Evolutionary conservation across 2,329 filamentous ascomycete species (phyloP).

Genomic region (Fusarium annulatum): DNA sequence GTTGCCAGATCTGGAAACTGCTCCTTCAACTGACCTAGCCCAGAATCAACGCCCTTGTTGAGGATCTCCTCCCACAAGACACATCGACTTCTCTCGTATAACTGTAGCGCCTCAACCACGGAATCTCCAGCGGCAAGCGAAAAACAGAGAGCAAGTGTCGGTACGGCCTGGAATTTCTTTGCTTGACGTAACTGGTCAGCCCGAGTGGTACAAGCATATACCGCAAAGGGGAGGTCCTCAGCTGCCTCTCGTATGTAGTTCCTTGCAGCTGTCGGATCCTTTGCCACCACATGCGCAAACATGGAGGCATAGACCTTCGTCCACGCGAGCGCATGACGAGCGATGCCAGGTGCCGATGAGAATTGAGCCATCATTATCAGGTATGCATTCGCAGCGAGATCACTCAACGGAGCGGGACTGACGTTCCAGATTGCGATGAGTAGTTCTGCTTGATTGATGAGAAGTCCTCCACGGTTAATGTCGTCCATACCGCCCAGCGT

Average conservation of each 20-base stretch:
- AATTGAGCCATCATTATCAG: not conserved
- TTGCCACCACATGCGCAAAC: not conserved
- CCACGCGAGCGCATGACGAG: not conserved
- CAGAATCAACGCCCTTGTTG: not conserved
- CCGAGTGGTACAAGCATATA: not conserved
- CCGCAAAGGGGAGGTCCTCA: not conserved
- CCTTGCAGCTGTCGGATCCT: not conserved
- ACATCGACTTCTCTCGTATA: not conserved
- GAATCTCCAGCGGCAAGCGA: not conserved
- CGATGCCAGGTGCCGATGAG: not conserved
- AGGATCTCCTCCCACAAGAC: not conserved
- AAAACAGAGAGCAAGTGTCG: not conserved
- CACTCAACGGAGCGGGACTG: not conserved
- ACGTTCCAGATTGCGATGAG: not conserved
- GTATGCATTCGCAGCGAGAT: not conserved
- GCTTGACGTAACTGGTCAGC: not conserved
- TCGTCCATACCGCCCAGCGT: not conserved
- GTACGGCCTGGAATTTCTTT: not conserved
- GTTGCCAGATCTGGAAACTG: not conserved
- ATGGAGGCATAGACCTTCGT: not conserved
- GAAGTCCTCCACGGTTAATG: not conserved
- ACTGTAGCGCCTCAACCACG: not conserved
- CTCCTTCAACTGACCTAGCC: rapidly evolving
- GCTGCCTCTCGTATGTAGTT: not conserved
- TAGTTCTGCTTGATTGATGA: not conserved